phyloP scores from a whole-genome alignment of 371 early-diverging fungal species.

The Mucor velutinosus region DNA sequence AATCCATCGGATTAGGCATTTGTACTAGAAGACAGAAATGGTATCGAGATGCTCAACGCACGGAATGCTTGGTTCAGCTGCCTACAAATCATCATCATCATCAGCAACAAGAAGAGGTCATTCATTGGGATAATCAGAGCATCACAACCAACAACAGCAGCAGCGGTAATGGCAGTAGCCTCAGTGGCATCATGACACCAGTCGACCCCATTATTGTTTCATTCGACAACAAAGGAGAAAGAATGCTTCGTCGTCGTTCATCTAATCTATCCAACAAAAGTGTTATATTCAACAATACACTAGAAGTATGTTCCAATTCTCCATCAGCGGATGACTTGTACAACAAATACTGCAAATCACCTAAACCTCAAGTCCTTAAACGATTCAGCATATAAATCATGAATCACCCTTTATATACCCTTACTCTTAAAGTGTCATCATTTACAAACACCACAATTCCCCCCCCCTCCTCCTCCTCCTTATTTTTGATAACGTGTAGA shows the following conservation, averaged over 20 bases:
- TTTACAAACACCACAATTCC: no score
- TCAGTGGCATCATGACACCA: background rate
- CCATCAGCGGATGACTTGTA: background rate
- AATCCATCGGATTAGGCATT: conserved; percentile 8
- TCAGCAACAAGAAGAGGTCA: background rate
- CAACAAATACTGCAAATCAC: background rate
- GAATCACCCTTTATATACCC: background rate
- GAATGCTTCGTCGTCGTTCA: conserved; percentile 5
- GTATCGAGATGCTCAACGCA: conserved; percentile 20
- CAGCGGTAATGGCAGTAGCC: background rate
- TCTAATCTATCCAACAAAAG: background rate
- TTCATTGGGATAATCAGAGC: background rate
- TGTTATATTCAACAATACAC: background rate
- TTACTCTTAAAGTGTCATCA: no score
- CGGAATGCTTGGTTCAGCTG: conserved; percentile 3
- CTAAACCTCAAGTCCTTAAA: background rate
- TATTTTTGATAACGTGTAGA: no score
- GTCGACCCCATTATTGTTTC: background rate
- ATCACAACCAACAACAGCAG: background rate
- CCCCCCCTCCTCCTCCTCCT: no score
- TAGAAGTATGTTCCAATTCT: background rate
- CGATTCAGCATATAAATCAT: background rate
- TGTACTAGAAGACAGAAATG: conserved; percentile 21
- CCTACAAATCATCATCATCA: background rate
- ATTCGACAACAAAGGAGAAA: conserved; percentile 1